Evolutionary conservation across 345 rosid genomes (phyloP), one percentile per base, ranked within the genome.

Genomic region (Populus ilicifolia): DNA sequence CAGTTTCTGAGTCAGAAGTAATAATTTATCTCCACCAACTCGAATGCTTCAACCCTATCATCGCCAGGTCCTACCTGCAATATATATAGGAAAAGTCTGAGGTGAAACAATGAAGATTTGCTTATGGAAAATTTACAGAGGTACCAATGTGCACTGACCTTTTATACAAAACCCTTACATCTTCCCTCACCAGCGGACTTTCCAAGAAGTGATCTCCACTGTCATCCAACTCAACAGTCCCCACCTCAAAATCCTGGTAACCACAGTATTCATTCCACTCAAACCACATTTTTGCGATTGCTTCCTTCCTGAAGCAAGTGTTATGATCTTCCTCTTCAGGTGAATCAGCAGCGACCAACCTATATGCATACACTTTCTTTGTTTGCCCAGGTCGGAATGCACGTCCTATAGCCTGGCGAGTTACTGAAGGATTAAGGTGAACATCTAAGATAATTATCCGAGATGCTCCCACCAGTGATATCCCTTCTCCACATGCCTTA

Each of bases 401-500:
- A 74, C 98, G 87, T 33, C 94, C 94, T 62, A 93, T 88, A 0
- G 96, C 98, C 86, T 96, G 97, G n/a, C 93, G 97, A 25, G 99
- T 93, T 69, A 96, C 99, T 1, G 99, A 96, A 12, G 99, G 99
- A 83, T 96, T 96, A 7, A 92, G 87, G 79, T 85, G 99, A 67
- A 93, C 96, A 79, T 93, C 99, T 27, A 96, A 83, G 66, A 96
- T 90, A 62, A 96, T 71, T 18, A 96, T 80, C 4, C 97, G 83
- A 1, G 97, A 96, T 54, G 96, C 99, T 14, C 99, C 99, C 39
- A 96, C 98, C 50, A 96, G 65, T 5, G 98, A 96, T 27, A 96
- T 88, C n/a, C 99, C 99, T 81, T 96, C 98, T 14, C 98, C 99
- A 56, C 99, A 96, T 0, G 98, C 97, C 84, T 81, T 92, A 20